Conservation (phyloP, 2,329 filamentous ascomycete species). For the Neopestalotiopsis rosae region DNA sequence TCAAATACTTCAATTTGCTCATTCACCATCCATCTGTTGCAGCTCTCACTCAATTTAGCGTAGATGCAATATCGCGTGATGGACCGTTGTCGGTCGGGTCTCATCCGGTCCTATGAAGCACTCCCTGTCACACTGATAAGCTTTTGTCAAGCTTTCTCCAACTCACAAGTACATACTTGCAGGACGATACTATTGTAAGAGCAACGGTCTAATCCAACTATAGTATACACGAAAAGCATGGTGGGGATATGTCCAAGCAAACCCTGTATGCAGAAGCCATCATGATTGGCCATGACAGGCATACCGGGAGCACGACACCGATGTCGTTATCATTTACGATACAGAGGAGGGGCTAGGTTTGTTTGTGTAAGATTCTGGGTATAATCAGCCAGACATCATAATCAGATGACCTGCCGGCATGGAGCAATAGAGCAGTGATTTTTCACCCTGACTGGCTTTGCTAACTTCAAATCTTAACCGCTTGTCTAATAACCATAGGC, state of each 20-base stretch:
- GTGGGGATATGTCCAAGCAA: background rate
- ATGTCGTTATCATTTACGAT: slow-evolving; percentile 5
- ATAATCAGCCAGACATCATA: too few species aligned
- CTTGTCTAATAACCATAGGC: background rate
- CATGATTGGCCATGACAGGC: background rate
- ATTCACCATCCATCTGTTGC: background rate
- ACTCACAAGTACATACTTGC: too few species aligned
- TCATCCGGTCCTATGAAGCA: background rate
- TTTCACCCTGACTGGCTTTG: too few species aligned
- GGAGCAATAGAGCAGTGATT: too few species aligned
- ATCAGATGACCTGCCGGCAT: too few species aligned
- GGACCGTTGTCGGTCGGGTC: background rate
- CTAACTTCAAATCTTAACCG: background rate
- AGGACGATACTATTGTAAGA: too few species aligned
- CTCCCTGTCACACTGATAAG: background rate
- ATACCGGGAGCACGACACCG: slow-evolving; percentile 9
- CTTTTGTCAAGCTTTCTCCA: background rate
- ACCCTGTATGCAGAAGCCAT: background rate
- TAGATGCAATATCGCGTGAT: background rate
- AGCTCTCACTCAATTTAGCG: background rate
- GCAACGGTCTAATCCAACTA: too few species aligned
- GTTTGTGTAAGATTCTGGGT: too few species aligned
- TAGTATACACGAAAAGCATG: too few species aligned
- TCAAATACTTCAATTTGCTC: background rate
- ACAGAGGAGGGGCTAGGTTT: background rate